Base-by-base conservation (phyloP, 164 flowering plant species). In the Stephania cephalantha region DNA sequence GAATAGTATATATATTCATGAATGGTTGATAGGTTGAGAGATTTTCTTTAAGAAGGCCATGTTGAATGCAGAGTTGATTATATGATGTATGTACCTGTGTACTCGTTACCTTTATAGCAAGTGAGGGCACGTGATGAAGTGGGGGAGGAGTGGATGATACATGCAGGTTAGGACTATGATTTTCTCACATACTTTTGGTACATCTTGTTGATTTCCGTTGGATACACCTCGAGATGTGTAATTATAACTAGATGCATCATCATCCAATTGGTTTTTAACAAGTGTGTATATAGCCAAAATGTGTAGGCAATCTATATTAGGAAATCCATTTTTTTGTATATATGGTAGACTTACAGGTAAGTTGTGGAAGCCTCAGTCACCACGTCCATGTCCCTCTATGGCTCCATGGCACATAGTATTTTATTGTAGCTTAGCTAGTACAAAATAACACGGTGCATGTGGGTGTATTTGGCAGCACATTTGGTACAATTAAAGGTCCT, bases 41-140 rank as follows among this genome's bases (percentile, higher is more conserved):
- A 35, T 35, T 35, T 35, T 35, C 4, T 35, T 35, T 10, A 20
- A 30, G 6, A 13, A 58, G 65, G 20, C 71, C 20, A 30, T 25
- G 25, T 31, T 11, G 53, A 12, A 13, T 25, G 63, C 46, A 22
- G 46, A 66, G 67, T 61, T 35, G 42, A 35, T 35, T 35, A 35
- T 35, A 35, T 35, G 4, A 35, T 35, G 2, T 52, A 7, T 74
- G 67, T 74, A 66, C 70, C n/a, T 42, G 58, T 73, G 52, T 7
- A 46, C 31, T 1, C 35, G 9, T 74, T 46, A 29, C 45, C 22
- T 48, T 63, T 58, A 42, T 68, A 20, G 31, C 18, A 68, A 18
- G 67, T 31, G 65, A 53, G 50, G 72, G 52, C 78, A 76, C 78
- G 78, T 70, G 74, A 76, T 11, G 73, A 63, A 70, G 78, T 76